phyloP scores from a whole-genome alignment of 2,329 filamentous ascomycete genomes.

The Pseudogymnoascus sp. region DNA sequence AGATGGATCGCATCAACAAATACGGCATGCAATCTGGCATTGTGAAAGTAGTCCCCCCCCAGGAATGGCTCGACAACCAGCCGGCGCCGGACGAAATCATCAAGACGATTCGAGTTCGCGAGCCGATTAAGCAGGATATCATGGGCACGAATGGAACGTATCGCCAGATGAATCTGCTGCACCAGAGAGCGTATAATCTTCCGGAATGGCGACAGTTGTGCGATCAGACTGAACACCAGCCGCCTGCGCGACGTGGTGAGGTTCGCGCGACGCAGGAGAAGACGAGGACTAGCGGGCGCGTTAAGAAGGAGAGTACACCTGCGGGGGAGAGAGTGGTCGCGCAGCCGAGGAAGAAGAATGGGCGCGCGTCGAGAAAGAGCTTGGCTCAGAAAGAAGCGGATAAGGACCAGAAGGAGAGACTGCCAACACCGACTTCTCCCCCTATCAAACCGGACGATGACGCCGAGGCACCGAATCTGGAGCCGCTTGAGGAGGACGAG shows the following conservation, averaged over 20 bases:
- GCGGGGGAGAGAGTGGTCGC: not conserved
- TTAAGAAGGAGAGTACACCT: conserved; percentile 39
- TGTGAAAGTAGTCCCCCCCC: conserved; percentile 86
- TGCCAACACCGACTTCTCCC: conserved; percentile 46
- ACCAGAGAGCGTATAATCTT: conserved; percentile 90
- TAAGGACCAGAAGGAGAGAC: conserved; percentile 28
- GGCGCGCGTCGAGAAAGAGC: conserved; percentile 18
- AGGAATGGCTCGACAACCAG: conserved; percentile 82
- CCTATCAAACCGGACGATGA: conserved; percentile 34
- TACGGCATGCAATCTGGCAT: conserved; percentile 98
- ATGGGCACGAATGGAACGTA: conserved; percentile 93
- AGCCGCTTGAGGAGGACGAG: conserved; percentile 36
- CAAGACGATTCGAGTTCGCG: conserved; percentile 87
- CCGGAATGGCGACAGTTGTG: conserved; percentile 93
- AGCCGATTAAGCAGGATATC: conserved; percentile 97
- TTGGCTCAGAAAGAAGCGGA: conserved; percentile 15
- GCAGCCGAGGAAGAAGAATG: conserved; percentile 14
- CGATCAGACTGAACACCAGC: conserved; percentile 91
- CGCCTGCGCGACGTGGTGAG: conserved; percentile 81
- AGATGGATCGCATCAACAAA: conserved; percentile 65
- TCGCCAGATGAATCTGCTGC: conserved; percentile 93
- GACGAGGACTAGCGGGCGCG: conserved; percentile 21
- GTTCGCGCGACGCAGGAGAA: conserved; percentile 45
- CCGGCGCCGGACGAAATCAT: conserved; percentile 74
- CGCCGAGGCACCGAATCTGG: conserved; percentile 26